phyloP scores from a whole-genome alignment of 495 filamentous ascomycete species.

The Podospora didyma region DNA sequence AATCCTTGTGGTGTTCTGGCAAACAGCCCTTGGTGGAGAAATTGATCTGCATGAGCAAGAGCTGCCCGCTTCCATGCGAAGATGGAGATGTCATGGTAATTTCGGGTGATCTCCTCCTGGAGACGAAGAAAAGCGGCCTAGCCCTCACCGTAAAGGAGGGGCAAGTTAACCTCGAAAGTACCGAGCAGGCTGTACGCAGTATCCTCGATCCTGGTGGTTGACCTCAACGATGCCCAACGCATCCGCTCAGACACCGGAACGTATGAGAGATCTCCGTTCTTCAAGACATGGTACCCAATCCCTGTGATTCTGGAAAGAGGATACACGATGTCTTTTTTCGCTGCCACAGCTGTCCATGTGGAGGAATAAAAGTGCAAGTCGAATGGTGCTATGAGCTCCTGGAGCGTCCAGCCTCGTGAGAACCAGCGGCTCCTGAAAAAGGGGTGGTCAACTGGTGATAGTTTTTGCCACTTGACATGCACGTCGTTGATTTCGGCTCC shows the following conservation, averaged over 20 bases:
- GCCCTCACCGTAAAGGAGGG: constrained; percentile 13
- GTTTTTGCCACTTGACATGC: neutral
- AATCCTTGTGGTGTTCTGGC: neutral
- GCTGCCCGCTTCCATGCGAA: constrained; percentile 11
- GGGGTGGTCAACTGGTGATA: neutral
- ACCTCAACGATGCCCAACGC: constrained; percentile 10
- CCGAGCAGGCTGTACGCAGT: constrained; percentile 16
- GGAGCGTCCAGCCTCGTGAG: constrained; percentile 4
- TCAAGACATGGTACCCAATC: neutral
- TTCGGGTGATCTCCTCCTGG: constrained; percentile 11
- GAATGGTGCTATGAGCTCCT: neutral
- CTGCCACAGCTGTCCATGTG: neutral
- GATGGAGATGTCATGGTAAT: constrained; percentile 1
- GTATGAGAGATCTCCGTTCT: neutral
- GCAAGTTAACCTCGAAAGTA: constrained; percentile 13
- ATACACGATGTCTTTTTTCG: neutral
- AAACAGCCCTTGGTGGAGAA: neutral
- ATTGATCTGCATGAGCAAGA: neutral
- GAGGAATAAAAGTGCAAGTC: constrained; percentile 1
- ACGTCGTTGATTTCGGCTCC: neutral
- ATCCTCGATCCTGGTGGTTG: constrained; percentile 12
- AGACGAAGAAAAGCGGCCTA: constrained; percentile 12
- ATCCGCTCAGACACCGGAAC: constrained; percentile 9
- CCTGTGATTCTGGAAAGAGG: neutral
- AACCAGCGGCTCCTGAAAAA: neutral